phyloP scores from a whole-genome alignment of 1,284 basidiomycete genomes.

The Ustilago bromivora region DNA sequence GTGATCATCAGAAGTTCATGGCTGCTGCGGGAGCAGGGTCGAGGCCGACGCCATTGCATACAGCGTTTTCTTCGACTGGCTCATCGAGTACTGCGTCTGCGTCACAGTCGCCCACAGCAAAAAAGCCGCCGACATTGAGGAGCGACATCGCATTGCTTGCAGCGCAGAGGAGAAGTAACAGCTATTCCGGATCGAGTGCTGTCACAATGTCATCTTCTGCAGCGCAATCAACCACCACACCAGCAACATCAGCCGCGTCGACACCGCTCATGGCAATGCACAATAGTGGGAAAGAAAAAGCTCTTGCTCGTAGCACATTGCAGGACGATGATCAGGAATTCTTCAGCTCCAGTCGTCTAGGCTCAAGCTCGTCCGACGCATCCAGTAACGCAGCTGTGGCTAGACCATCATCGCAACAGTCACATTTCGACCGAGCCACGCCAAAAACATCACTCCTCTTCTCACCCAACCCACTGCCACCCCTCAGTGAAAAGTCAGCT shows the following conservation, averaged over 20 bases:
- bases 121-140: slow-evolving; percentile 7
- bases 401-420: neutral
- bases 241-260: slow-evolving; percentile 16
- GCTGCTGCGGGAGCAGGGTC: slow-evolving; percentile 18
- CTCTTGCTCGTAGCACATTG: slow-evolving; percentile 8
- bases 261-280: neutral
- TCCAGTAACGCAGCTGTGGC: neutral
- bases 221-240: slow-evolving; percentile 2
- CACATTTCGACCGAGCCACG: neutral
- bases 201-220: slow-evolving; percentile 15
- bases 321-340: slow-evolving; percentile 24
- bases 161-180: slow-evolving; percentile 23
- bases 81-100: slow-evolving; percentile 5
- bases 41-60: neutral
- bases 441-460: slow-evolving; percentile 20
- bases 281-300: slow-evolving; percentile 21
- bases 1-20: slow-evolving; percentile 49
- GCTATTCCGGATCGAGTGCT: slow-evolving; percentile 25
- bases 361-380: neutral
- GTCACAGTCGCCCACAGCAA: neutral
- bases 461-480: slow-evolving; percentile 20
- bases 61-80: neutral
- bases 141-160: slow-evolving; percentile 31
- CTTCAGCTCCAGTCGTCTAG: slow-evolving; percentile 19
- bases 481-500: slow-evolving; percentile 39